Evolutionary conservation across 2,329 filamentous ascomycete species (phyloP).

Genomic region (Calonectria fujianensis): DNA sequence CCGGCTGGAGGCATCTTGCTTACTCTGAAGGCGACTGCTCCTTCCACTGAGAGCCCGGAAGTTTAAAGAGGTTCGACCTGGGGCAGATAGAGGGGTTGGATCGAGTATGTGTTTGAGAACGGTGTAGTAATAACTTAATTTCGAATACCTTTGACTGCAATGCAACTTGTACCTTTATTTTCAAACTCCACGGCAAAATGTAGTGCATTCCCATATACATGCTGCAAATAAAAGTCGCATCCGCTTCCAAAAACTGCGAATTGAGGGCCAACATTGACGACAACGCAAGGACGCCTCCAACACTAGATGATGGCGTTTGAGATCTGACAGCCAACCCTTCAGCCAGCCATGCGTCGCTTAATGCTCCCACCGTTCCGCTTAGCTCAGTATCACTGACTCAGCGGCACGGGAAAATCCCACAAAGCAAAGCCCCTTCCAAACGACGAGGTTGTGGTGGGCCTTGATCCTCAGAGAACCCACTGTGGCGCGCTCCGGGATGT

Average conservation of each 20-base stretch:
- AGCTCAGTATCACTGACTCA: neutral
- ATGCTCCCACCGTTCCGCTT: neutral
- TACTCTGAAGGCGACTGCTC: neutral
- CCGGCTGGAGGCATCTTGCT: neutral
- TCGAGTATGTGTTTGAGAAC: neutral
- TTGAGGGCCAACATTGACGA: neutral
- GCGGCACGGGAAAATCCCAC: conserved; percentile 10
- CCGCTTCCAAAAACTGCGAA: neutral
- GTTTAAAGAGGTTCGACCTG: neutral
- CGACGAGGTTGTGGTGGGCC: neutral
- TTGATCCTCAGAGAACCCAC: neutral
- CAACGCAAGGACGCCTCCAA: neutral
- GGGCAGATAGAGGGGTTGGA: neutral
- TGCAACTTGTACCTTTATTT: neutral
- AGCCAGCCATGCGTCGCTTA: neutral
- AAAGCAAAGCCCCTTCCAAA: neutral
- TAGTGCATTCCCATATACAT: neutral
- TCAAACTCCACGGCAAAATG: neutral
- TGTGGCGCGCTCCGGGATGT: conserved; percentile 16
- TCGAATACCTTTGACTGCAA: neutral
- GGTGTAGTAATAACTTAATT: neutral
- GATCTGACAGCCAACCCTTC: neutral
- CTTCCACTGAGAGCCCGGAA: neutral
- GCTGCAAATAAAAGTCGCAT: neutral
- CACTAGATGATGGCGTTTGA: neutral